Evolutionary conservation across 2,329 filamentous ascomycete species (phyloP).

Genomic region (Pseudopyrenochaeta lycopersici): DNA sequence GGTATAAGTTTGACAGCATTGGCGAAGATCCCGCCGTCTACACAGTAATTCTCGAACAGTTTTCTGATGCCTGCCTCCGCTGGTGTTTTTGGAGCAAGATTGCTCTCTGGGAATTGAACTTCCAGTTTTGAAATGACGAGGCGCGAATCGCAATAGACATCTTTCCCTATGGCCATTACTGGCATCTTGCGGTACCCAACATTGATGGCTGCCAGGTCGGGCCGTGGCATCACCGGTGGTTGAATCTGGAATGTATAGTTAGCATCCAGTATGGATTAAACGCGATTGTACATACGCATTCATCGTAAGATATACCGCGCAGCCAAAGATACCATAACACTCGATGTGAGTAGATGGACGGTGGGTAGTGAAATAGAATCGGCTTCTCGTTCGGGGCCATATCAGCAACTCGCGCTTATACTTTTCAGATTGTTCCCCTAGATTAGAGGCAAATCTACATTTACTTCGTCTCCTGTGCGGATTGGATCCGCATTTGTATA

Average conservation of each 20-base stretch:
- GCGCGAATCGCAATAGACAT: constrained; percentile 44
- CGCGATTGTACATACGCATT: constrained; percentile 66
- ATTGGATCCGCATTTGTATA: not conserved
- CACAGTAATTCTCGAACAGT: constrained; percentile 65
- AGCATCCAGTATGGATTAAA: not conserved
- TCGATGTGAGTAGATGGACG: constrained; percentile 71
- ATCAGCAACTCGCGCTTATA: not conserved
- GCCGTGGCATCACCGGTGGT: constrained; percentile 49
- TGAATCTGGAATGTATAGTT: constrained; percentile 61
- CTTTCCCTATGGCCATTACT: constrained; percentile 40
- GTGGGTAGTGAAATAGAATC: constrained; percentile 72
- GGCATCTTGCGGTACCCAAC: constrained; percentile 51
- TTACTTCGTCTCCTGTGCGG: not conserved
- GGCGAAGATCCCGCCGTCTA: constrained; percentile 67
- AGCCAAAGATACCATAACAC: constrained; percentile 74
- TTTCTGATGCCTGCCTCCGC: constrained; percentile 60
- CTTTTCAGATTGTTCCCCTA: no score
- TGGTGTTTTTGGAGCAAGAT: constrained; percentile 19
- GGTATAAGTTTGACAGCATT: constrained; percentile 66
- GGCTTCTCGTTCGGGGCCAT: constrained; percentile 53
- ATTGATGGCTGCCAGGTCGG: constrained; percentile 39
- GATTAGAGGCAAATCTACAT: no score
- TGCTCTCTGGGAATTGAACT: constrained; percentile 22
- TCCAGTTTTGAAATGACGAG: constrained; percentile 45
- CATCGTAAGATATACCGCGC: constrained; percentile 69